A percentile compares a stretch with the other conserved stretches of the same genome.
Conservation (phyloP, 2,329 filamentous ascomycete species). For the Colletotrichum echinochloae region DNA sequence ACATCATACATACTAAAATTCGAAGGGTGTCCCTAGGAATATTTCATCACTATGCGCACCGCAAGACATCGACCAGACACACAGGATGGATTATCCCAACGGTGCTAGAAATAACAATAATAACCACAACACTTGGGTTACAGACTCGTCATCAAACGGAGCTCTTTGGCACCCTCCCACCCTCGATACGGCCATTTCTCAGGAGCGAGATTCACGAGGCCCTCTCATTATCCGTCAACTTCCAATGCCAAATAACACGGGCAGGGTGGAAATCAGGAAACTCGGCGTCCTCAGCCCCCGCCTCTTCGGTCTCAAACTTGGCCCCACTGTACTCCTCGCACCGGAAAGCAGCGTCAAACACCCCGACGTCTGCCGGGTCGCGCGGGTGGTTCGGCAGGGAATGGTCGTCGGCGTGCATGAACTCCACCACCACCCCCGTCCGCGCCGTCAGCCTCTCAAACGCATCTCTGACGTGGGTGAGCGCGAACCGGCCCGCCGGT, state of each 20-base stretch:
- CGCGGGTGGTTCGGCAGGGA: constrained; percentile 32
- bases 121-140: neutral
- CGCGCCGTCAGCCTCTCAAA: constrained; percentile 26
- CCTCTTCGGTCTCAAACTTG: constrained; percentile 13
- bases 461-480: constrained; percentile 11
- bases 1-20: neutral
- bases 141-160: neutral
- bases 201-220: neutral
- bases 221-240: constrained; percentile 14
- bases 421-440: constrained; percentile 35
- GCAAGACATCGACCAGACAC: no score
- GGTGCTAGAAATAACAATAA: neutral
- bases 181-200: neutral
- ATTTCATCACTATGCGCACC: no score
- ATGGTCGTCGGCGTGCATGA: constrained; percentile 35
- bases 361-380: constrained; percentile 20
- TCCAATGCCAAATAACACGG: constrained; percentile 35
- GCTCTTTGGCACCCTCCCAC: neutral
- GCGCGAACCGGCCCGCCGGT: constrained; percentile 11
- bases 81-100: neutral
- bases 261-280: constrained; percentile 26
- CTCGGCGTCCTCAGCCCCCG: constrained; percentile 1
- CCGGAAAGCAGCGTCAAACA: constrained; percentile 33
- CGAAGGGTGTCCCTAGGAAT: no score
- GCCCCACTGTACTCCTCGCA: constrained; percentile 22